These are phyloP conservation scores for Trichodelitschia bisporula DNA, from an alignment of 495 filamentous ascomycete genomes.

Conservation along the genomic window DNA sequence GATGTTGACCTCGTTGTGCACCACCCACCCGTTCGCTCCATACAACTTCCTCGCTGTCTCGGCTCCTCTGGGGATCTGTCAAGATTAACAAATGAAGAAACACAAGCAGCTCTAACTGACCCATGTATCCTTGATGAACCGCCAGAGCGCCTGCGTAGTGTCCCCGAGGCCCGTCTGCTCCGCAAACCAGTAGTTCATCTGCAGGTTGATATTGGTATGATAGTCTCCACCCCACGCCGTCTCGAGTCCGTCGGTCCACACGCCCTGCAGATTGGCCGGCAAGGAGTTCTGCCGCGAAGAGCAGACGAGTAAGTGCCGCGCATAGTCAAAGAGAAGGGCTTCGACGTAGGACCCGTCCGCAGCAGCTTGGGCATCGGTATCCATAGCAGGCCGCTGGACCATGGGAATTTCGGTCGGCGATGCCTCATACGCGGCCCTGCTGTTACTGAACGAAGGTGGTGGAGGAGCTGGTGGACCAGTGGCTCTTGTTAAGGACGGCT, in stretches of 20 bases:
- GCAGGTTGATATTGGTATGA: constrained; percentile 8
- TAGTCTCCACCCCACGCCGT: background rate
- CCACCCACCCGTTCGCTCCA: constrained; percentile 21
- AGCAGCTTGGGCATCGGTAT: too few species aligned
- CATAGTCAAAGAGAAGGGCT: constrained; percentile 6
- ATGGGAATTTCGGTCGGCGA: too few species aligned
- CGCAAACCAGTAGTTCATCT: constrained; percentile 26
- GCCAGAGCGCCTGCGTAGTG: constrained; percentile 22
- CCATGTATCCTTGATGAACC: constrained; percentile 28
- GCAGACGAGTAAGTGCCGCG: constrained; percentile 1
- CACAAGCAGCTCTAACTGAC: too few species aligned
- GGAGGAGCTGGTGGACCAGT: too few species aligned
- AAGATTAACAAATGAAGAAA: too few species aligned
- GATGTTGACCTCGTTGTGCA: constrained; percentile 23
- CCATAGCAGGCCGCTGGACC: too few species aligned
- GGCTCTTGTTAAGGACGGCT: too few species aligned
- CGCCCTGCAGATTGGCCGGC: background rate
- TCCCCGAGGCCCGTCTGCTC: constrained; percentile 17
- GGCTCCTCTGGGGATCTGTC: constrained; percentile 21
- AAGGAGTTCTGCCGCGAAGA: background rate
- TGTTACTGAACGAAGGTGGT: too few species aligned
- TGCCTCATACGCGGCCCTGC: too few species aligned
- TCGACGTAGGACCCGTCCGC: constrained; percentile 7
- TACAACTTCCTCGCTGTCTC: constrained; percentile 25
- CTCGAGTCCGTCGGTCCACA: background rate